phyloP scores from a whole-genome alignment of 768 basidiomycete species.

The Sarcomyxa edulis region DNA sequence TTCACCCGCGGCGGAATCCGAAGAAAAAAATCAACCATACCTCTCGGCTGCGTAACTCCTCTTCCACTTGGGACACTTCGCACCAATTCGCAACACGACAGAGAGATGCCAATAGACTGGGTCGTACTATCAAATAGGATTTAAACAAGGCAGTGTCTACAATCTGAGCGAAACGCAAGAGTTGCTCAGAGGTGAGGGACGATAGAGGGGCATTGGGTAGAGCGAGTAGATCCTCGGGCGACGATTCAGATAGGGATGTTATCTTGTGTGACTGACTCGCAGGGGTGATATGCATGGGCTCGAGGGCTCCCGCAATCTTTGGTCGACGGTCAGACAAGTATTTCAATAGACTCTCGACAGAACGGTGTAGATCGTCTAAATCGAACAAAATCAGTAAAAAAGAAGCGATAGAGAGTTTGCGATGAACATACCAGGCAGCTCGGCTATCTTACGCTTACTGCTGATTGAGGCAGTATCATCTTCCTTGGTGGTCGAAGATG shows the following conservation, averaged over 20 bases:
- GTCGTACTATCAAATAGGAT: slow-evolving; percentile 78
- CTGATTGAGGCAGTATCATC: slow-evolving; percentile 55
- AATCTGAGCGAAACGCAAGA: slow-evolving; percentile 86
- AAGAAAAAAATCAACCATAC: slow-evolving; percentile 33
- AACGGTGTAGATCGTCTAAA: slow-evolving; percentile 59
- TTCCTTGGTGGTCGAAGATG: slow-evolving; percentile 41
- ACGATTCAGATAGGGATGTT: slow-evolving; percentile 64
- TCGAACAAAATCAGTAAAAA: not conserved
- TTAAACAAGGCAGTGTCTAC: slow-evolving; percentile 96
- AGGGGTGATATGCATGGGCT: slow-evolving; percentile 61
- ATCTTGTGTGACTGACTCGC: slow-evolving; percentile 62
- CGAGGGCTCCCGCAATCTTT: slow-evolving; percentile 75
- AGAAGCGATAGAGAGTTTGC: no score
- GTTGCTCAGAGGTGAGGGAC: slow-evolving; percentile 73
- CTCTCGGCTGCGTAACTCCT: slow-evolving; percentile 72
- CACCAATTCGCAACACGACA: slow-evolving; percentile 96
- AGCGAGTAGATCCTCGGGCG: slow-evolving; percentile 69
- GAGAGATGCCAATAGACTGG: slow-evolving; percentile 75
- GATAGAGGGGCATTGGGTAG: slow-evolving; percentile 73
- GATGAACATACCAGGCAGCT: slow-evolving; percentile 23
- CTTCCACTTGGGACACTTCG: slow-evolving; percentile 92
- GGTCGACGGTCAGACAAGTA: slow-evolving; percentile 90
- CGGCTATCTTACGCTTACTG: slow-evolving; percentile 23
- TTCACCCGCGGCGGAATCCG: slow-evolving; percentile 5
- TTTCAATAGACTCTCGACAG: slow-evolving; percentile 83